Evolutionary conservation across 768 basidiomycete species (phyloP), one percentile per base, ranked within the genome.

Genomic region (Pluteus cervinus): DNA sequence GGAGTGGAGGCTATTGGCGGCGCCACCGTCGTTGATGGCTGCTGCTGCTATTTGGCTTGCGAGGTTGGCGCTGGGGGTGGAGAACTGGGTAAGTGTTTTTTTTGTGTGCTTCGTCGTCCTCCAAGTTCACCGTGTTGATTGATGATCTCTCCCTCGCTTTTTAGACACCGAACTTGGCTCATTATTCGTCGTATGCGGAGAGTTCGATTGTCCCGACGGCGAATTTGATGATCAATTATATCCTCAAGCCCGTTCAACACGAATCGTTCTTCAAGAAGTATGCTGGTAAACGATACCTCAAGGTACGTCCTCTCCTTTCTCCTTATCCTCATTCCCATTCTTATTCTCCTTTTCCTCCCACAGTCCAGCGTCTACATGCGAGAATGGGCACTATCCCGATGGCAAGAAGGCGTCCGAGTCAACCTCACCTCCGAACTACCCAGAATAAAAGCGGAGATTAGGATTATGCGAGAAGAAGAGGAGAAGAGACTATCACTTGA

Each of bases 211-310:
- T 94, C 25, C 90, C 91, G 1, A 86, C 84, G 0, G 94, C 92
- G 2, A 93, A 89, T 58, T 49, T 92, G 50, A 93, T 98, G 88
- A 55, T 97, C 46, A 88, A 91, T 58, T 94, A 92, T 55, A 71
- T 97, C 48, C 69, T 96, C 36, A 86, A 85, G 54, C 79, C 83
- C 4, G 55, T 81, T 36, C 72, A 73, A 30, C 86, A 93, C 42
- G 80, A 88, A 39, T 81, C 82, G n/a, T 89, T 98, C 61, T 75
- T 76, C 66, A 85, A 89, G 67, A 98, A 99, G 60, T 99, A 94
- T 51, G 83, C 89, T 0, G 78, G 84, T 11, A 93, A 89, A 61
- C 88, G 82, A 34, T 90, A 77, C 62, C 70, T 83, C 65, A 94
- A 93, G 76, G 89, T 91, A 28, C 4, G 43, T 42, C 45, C 40